Percentiles rank a stretch among this genome's conserved stretches.
phyloP scores from a whole-genome alignment of 192 early-diverging fungal species.

The Entomortierella parvispora region DNA sequence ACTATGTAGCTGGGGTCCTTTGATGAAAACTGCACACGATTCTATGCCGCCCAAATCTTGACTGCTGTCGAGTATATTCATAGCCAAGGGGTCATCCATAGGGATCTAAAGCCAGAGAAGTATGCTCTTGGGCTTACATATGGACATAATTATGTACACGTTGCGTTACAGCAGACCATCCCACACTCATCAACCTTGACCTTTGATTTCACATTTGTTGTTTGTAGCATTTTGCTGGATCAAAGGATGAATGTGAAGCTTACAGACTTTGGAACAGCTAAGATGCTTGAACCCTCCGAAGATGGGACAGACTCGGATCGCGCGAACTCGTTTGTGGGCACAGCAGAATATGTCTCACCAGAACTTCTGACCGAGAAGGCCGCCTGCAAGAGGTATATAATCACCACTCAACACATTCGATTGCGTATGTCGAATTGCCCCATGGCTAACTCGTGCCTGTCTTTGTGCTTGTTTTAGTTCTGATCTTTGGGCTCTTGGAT shows the following conservation, averaged over 20 bases:
- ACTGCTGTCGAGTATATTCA: constrained; percentile 92
- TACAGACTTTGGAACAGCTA: constrained; percentile 97
- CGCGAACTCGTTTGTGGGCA: constrained; percentile 95
- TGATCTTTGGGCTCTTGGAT: constrained; percentile 87
- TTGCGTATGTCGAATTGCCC: constrained; percentile 4
- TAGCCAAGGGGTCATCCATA: constrained; percentile 83
- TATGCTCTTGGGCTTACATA: too few species aligned
- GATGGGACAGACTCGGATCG: constrained; percentile 59
- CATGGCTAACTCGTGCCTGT: not conserved
- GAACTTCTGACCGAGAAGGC: constrained; percentile 93
- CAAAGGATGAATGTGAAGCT: constrained; percentile 92
- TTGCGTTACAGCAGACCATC: too few species aligned
- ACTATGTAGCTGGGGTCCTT: constrained; percentile 75
- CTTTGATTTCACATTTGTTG: not conserved
- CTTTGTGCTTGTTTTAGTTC: constrained; percentile 52
- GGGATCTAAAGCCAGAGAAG: constrained; percentile 98
- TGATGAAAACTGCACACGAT: constrained; percentile 75
- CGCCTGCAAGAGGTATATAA: constrained; percentile 73
- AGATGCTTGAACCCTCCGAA: constrained; percentile 65
- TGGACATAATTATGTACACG: too few species aligned
- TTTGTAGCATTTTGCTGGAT: constrained; percentile 82
- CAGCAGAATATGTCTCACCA: constrained; percentile 98
- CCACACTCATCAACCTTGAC: not conserved
- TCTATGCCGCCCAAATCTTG: constrained; percentile 91
- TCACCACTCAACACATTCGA: not conserved